Percentiles rank a stretch among this genome's conserved stretches.
Evolutionary conservation across 2,329 filamentous ascomycete species (phyloP).

Genomic region (Colletotrichum gigasporum): DNA sequence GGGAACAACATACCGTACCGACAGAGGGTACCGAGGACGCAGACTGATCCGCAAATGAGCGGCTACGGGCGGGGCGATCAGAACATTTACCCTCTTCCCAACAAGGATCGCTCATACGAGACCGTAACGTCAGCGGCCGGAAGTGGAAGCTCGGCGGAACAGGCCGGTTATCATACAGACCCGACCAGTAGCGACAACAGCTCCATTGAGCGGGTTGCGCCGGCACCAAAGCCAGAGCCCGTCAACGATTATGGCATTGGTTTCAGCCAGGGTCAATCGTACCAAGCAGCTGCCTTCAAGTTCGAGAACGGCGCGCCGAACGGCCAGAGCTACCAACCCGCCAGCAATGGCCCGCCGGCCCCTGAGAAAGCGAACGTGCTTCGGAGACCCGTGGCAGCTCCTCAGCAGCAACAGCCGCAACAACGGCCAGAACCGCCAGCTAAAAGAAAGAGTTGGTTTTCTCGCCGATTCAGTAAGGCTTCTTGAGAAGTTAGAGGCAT

Average conservation of each 20-base stretch:
- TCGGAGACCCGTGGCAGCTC: constrained; percentile 34
- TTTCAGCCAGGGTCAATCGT: constrained; percentile 54
- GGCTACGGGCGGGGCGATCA: constrained; percentile 47
- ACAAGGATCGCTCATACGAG: constrained; percentile 85
- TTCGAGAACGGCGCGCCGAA: constrained; percentile 37
- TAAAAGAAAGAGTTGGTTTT: constrained; percentile 92
- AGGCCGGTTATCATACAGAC: constrained; percentile 83
- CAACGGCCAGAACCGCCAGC: constrained; percentile 55
- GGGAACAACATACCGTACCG: constrained; percentile 41
- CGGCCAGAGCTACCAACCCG: constrained; percentile 3
- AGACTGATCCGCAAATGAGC: constrained; percentile 56
- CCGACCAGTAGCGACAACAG: constrained; percentile 91
- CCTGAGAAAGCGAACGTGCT: constrained; percentile 30
- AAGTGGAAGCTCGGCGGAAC: constrained; percentile 77
- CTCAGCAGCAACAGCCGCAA: constrained; percentile 30
- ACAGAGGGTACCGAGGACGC: constrained; percentile 51
- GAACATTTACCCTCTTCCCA: constrained; percentile 62
- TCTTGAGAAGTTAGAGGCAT: constrained; percentile 31
- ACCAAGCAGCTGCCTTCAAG: constrained; percentile 48
- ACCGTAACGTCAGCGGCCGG: constrained; percentile 83
- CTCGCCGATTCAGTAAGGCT: constrained; percentile 79
- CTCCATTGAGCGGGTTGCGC: constrained; percentile 80
- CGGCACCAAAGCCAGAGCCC: constrained; percentile 62
- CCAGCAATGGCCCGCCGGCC: constrained; percentile 7
- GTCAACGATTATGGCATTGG: constrained; percentile 73